Percentiles rank a stretch among this genome's conserved stretches.
Evolutionary conservation across 2,329 filamentous ascomycete genomes (phyloP).

Genomic region (Fusarium continuum): DNA sequence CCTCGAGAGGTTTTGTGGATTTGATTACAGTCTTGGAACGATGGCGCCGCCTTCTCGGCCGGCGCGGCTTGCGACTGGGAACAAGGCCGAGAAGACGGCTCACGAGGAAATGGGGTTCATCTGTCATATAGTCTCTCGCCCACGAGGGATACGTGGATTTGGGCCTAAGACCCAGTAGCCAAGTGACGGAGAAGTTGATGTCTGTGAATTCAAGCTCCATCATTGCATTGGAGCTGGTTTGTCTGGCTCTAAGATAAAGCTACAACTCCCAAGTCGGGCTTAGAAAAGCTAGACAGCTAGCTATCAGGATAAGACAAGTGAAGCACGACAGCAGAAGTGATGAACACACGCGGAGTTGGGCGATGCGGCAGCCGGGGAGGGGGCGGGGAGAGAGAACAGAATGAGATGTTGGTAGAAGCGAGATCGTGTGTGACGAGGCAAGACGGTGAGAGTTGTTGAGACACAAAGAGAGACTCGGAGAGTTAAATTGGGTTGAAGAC

Average conservation of each 20-base stretch:
- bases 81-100: conserved; percentile 44
- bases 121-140: conserved; percentile 39
- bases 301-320: conserved; percentile 13
- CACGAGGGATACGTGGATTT: conserved; percentile 39
- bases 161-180: conserved; percentile 43
- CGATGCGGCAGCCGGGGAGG: conserved; percentile 32
- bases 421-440: conserved; percentile 23
- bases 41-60: conserved; percentile 34
- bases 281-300: conserved; percentile 16
- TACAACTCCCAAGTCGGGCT: conserved; percentile 27
- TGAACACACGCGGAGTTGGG: conserved; percentile 12
- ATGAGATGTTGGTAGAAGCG: not conserved
- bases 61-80: conserved; percentile 36
- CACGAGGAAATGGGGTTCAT: conserved; percentile 44
- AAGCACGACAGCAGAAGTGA: conserved; percentile 10
- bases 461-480: not conserved
- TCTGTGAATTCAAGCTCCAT: conserved; percentile 43
- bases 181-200: conserved; percentile 44
- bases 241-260: conserved; percentile 36
- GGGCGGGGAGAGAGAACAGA: conserved; percentile 22
- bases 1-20: conserved; percentile 9
- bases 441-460: not conserved
- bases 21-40: conserved; percentile 25
- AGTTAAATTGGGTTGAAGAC: not conserved
- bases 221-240: conserved; percentile 28